These are phyloP conservation scores for Styphnolobium japonicum DNA, from an alignment of 306 rosid genomes.

Conservation along the genomic window DNA sequence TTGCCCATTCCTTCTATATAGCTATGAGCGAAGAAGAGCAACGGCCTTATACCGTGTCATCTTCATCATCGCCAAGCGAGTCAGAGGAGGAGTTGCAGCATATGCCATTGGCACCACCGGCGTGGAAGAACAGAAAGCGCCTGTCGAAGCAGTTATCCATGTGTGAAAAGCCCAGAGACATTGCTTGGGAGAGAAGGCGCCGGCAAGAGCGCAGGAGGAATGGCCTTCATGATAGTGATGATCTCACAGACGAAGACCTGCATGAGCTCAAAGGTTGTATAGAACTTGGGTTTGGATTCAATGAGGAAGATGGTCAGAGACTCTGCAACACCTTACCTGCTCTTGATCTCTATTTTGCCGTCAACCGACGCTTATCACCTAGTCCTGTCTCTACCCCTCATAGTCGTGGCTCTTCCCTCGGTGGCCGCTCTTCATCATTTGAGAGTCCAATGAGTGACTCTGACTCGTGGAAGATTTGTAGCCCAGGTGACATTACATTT, in stretches of 20 bases:
- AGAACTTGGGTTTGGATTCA: slow-evolving; percentile 91
- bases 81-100: slow-evolving; percentile 54
- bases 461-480: slow-evolving; percentile 83
- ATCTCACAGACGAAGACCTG: slow-evolving; percentile 72
- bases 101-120: slow-evolving; percentile 49
- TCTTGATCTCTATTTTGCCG: slow-evolving; percentile 91
- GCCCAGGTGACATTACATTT: slow-evolving; percentile 53
- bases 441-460: slow-evolving; percentile 62
- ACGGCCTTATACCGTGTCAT: neutral
- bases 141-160: slow-evolving; percentile 63
- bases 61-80: neutral
- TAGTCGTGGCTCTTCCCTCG: slow-evolving; percentile 52
- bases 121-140: slow-evolving; percentile 40
- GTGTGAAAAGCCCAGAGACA: slow-evolving; percentile 68
- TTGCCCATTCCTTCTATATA: neutral
- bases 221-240: slow-evolving; percentile 30
- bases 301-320: slow-evolving; percentile 79
- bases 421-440: slow-evolving; percentile 50
- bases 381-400: slow-evolving; percentile 80
- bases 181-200: slow-evolving; percentile 87
- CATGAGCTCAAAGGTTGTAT: slow-evolving; percentile 82
- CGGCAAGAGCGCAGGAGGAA: slow-evolving; percentile 47
- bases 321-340: slow-evolving; percentile 82
- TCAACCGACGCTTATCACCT: slow-evolving; percentile 59
- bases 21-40: neutral